Percentiles rank a stretch among this genome's conserved stretches.
Conservation (phyloP, 768 basidiomycete species). For the Phaeotremella skinneri region DNA sequence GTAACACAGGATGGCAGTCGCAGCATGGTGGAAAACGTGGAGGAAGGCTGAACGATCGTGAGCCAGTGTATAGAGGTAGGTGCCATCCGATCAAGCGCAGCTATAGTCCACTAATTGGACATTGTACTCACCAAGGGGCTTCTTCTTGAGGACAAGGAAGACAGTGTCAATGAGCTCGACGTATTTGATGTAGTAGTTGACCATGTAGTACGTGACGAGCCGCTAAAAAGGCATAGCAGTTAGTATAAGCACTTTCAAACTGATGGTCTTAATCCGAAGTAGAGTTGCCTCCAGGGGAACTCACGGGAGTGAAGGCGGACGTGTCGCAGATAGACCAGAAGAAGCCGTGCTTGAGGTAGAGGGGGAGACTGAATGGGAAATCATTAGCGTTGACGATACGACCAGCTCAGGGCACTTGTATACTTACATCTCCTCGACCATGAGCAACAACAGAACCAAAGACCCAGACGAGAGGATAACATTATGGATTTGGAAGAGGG, state of each 20-base stretch:
- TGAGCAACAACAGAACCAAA: slow-evolving; percentile 75
- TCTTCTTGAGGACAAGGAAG: slow-evolving; percentile 97
- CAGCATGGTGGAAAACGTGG: slow-evolving; percentile 99
- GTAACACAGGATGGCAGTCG: slow-evolving; percentile 91
- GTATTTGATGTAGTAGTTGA: slow-evolving; percentile 99
- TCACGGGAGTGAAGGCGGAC: slow-evolving; percentile 79
- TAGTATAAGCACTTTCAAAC: background rate
- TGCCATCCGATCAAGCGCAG: background rate
- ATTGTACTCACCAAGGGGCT: slow-evolving; percentile 72
- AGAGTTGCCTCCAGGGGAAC: slow-evolving; percentile 47
- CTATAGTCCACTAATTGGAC: background rate
- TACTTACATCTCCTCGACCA: slow-evolving; percentile 77
- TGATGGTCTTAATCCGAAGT: too few relatives aligned
- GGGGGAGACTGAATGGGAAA: slow-evolving; percentile 57
- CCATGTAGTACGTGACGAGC: slow-evolving; percentile 94
- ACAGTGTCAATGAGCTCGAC: slow-evolving; percentile 93
- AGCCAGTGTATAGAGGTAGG: background rate
- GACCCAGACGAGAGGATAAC: slow-evolving; percentile 80
- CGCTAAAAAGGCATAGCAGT: slow-evolving; percentile 56
- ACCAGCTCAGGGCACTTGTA: background rate
- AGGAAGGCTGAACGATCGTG: slow-evolving; percentile 71
- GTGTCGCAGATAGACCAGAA: slow-evolving; percentile 75
- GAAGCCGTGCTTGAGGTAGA: slow-evolving; percentile 67
- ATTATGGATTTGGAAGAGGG: slow-evolving; percentile 86
- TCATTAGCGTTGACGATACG: background rate